Base-by-base conservation (phyloP, 768 basidiomycete species). In the Coprinopsis sp. region DNA sequence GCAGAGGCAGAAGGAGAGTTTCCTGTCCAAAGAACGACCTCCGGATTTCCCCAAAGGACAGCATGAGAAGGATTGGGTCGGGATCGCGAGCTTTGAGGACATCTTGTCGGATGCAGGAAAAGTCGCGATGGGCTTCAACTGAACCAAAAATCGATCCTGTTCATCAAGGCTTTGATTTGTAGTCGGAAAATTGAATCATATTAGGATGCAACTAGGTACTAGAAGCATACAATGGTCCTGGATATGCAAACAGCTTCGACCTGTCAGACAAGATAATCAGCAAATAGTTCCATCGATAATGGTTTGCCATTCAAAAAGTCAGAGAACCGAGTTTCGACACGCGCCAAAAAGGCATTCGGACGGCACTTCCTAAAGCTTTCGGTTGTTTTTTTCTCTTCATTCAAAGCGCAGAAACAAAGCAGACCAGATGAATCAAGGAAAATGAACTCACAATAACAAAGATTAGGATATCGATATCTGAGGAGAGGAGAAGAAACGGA, bases 11-110 rank as follows among this genome's bases (percentile, higher is more conserved):
- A 77, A 70, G 25, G 75, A 78, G 30, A 62, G 72, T 11, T 91
- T 88, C 64, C 63, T 82, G 31, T 51, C 63, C 6, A 81, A 81
- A 6, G 56, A 74, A 19, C 74, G 82, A 19, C 85, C 86, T 6
- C 84, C 87, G 3, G 89, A 91, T 58, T 91, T 84, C 64, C 80
- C 76, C 0, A 62, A 72, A 49, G 69, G 74, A 21, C 50, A 61
- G 6, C 61, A 59, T 3, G 72, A 74, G 36, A 64, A 61, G 3
- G 53, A 54, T 4, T 69, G 68, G 37, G 50, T 64, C 22, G 73
- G 73, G 4, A 51, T 69, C 27, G 75, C 53, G 11, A 55, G 28
- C n/a, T 56, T 59, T 2, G 60, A 56, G 12, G 73, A 75, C 46
- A 57, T 77, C 24, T 46, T 58, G 31, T 61, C 58, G 29, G 56